Conservation (phyloP, 108 stramenopile species). For the Aurantiochytrium sp. region DNA sequence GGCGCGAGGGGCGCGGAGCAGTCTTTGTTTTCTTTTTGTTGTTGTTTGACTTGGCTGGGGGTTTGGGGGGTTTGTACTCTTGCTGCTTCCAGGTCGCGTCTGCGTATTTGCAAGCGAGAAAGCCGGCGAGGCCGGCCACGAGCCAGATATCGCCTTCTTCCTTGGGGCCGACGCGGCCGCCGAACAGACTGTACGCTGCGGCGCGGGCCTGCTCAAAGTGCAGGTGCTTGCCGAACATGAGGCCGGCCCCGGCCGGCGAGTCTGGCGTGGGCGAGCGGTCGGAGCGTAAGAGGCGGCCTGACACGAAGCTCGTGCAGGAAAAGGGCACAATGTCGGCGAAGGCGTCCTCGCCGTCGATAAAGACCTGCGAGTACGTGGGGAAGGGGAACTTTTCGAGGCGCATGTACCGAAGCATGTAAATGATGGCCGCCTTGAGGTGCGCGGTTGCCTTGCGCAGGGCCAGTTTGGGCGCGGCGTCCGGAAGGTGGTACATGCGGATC, state of each 20-base stretch:
- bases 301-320: neutral
- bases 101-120: neutral
- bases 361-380: neutral
- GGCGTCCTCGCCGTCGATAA: neutral
- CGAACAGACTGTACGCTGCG: neutral
- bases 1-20: no score
- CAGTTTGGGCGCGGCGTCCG: neutral
- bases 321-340: neutral
- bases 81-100: neutral
- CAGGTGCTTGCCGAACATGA: neutral
- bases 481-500: neutral
- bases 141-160: conserved; percentile 1
- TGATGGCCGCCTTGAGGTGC: neutral
- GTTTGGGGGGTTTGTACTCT: neutral
- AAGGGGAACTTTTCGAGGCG: neutral
- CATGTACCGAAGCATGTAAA: neutral
- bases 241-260: neutral
- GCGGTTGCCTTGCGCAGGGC: neutral
- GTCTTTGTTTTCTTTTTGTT: no score
- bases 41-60: neutral
- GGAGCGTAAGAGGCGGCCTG: neutral
- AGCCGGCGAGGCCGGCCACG: neutral
- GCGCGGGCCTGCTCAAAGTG: conserved; percentile 1
- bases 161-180: neutral
- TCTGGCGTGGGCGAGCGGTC: neutral